A percentile compares a stretch with the other conserved stretches of the same genome.
Conservation (phyloP, 2,329 filamentous ascomycete species). For the Nemania serpens region DNA sequence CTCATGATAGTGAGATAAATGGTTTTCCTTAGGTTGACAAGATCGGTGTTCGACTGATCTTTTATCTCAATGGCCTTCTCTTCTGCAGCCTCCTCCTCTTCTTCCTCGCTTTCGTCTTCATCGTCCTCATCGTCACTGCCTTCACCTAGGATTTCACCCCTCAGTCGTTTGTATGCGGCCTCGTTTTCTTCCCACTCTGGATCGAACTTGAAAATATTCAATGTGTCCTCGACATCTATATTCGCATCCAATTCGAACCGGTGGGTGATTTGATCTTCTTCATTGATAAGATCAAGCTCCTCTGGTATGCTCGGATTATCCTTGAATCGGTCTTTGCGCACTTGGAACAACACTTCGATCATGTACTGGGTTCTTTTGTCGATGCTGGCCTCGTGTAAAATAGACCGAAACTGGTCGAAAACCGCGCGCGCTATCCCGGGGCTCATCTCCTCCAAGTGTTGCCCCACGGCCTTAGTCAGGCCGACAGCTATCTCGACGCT, state of each 20-base stretch:
- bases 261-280: slow-evolving; percentile 98
- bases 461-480: slow-evolving; percentile 88
- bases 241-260: slow-evolving; percentile 80
- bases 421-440: slow-evolving; percentile 83
- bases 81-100: slow-evolving; percentile 74
- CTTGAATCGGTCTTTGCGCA: slow-evolving; percentile 95
- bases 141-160: slow-evolving; percentile 92
- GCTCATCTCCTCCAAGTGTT: slow-evolving; percentile 96
- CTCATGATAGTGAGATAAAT: slow-evolving; percentile 99
- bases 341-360: slow-evolving; percentile 97
- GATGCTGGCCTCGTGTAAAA: slow-evolving; percentile 94
- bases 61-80: slow-evolving; percentile 92
- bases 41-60: slow-evolving; percentile 93
- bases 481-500: slow-evolving; percentile 97
- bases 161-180: slow-evolving; percentile 84
- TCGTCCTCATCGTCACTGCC: slow-evolving; percentile 81
- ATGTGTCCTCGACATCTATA: slow-evolving; percentile 79
- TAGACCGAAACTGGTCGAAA: slow-evolving; percentile 94
- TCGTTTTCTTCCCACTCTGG: slow-evolving; percentile 89
- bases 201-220: slow-evolving; percentile 97
- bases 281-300: slow-evolving; percentile 92
- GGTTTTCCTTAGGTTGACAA: slow-evolving; percentile 89
- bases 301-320: slow-evolving; percentile 90
- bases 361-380: slow-evolving; percentile 99
- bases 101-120: slow-evolving; percentile 71